Base-by-base conservation (phyloP, 2,329 filamentous ascomycete species). In the Fusarium veterinarium region DNA sequence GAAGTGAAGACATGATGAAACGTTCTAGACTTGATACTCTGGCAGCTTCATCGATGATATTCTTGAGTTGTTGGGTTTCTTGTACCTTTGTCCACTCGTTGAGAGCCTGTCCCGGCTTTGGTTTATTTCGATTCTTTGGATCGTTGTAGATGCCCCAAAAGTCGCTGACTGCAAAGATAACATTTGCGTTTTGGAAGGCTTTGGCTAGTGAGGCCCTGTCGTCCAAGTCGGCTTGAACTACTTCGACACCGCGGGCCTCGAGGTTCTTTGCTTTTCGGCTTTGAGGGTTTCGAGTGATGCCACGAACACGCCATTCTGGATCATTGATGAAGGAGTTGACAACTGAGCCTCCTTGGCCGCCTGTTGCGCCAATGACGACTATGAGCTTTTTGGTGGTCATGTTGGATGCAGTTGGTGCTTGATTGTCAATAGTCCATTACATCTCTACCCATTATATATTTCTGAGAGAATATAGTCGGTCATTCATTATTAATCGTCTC, bases 141-240 rank as follows among this genome's bases (percentile, higher is more conserved):
- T 64, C 59, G 35, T 41, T 65, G 30, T 53, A 56, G 28, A 65
- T 65, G 20, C 46, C 35, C 59, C 59, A 64, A 33, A 57, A 64
- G 42, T 57, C 60, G 31, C 41, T 65, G 42, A 49, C 37, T 25
- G 48, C 60, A 30, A 65, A 64, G 6, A 57, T 49, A 9, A 14
- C 60, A n/a, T n/a, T 48, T 19, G 63, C 48, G 16, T 46, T 44
- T 35, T 57, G 31, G 20, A 70, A 61, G 10, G 44, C 66, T 4
- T 40, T 25, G n/a, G 49, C 28, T 20, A 66, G 42, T 28, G 66
- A 66, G 16, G 17, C 30, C 7, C 14, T 35, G 6, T 70, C 60
- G 11, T 61, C 40, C 7, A 70, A 33, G 17, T 70, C 45, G 35
- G 66, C 60, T 46, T 44, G 48, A 6, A 61, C 44, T 8, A 70